A percentile compares a stretch with the other conserved stretches of the same genome.
phyloP scores from a whole-genome alignment of 2,329 filamentous ascomycete genomes.

The Cryphonectria carpinicola region DNA sequence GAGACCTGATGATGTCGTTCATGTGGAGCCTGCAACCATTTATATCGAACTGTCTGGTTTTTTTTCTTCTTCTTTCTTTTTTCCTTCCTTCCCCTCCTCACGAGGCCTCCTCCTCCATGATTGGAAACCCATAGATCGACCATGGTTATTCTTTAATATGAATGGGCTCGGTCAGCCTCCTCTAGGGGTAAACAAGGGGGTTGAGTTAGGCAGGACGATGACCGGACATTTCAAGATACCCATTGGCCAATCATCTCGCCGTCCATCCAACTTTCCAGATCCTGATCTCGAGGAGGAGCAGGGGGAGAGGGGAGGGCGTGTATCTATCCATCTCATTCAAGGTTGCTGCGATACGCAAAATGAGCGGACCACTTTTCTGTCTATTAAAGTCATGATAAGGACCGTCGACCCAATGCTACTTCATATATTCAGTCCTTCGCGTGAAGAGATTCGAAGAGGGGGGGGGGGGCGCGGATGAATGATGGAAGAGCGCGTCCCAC shows the following conservation, averaged over 20 bases:
- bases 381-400: constrained; percentile 24
- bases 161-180: constrained; percentile 9
- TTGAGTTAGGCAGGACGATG: background rate
- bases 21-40: constrained; percentile 25
- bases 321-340: constrained; percentile 15
- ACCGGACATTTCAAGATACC: background rate
- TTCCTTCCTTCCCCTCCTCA: background rate
- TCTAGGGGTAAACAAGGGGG: constrained; percentile 24
- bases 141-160: constrained; percentile 3
- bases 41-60: constrained; percentile 18
- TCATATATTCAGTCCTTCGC: constrained; percentile 2
- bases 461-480: background rate
- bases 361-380: constrained; percentile 28
- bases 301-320: constrained; percentile 12
- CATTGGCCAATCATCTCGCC: constrained; percentile 26
- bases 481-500: constrained; percentile 2
- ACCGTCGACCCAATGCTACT: constrained; percentile 8
- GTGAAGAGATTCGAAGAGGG: constrained; percentile 10
- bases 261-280: constrained; percentile 14
- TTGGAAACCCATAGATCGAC: background rate
- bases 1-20: constrained; percentile 11
- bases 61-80: background rate
- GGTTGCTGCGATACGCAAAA: constrained; percentile 24
- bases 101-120: constrained; percentile 4
- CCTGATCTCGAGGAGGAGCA: constrained; percentile 13